phyloP scores from a whole-genome alignment of 305 asterid genomes.

The Coffea humblotiana region DNA sequence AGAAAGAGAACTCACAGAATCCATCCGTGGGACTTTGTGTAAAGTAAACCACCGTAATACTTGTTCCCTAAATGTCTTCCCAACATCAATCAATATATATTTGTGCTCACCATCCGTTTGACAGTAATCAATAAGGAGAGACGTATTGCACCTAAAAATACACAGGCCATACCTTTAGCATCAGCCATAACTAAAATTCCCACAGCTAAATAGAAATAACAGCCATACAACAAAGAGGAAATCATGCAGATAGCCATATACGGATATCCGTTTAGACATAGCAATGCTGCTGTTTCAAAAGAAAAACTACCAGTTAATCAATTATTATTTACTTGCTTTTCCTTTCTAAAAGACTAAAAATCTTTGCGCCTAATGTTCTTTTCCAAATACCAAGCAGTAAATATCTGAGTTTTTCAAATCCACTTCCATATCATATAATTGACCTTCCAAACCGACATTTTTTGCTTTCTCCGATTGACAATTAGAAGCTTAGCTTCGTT shows the following conservation, averaged over 20 bases:
- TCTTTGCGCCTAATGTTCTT: background rate
- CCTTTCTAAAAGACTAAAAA: background rate
- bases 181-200: conserved; percentile 11
- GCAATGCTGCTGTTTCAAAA: background rate
- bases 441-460: background rate
- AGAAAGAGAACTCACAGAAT: conserved; percentile 68
- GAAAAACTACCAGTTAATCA: background rate
- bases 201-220: background rate
- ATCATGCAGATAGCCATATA: background rate
- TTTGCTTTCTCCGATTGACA: too few species aligned
- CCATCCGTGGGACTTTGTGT: conserved; percentile 74
- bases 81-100: conserved; percentile 86
- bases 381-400: background rate
- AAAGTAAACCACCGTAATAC: conserved; percentile 91
- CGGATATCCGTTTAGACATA: background rate
- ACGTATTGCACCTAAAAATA: conserved; percentile 78
- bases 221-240: background rate
- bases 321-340: background rate
- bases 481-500: too few species aligned
- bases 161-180: conserved; percentile 21
- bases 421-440: background rate
- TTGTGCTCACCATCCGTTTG: conserved; percentile 59
- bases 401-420: background rate
- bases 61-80: conserved; percentile 96
- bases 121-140: conserved; percentile 78